Evolutionary conservation across 176 grass and related monocot genomes (phyloP).

Genomic region (Eleusine indica): DNA sequence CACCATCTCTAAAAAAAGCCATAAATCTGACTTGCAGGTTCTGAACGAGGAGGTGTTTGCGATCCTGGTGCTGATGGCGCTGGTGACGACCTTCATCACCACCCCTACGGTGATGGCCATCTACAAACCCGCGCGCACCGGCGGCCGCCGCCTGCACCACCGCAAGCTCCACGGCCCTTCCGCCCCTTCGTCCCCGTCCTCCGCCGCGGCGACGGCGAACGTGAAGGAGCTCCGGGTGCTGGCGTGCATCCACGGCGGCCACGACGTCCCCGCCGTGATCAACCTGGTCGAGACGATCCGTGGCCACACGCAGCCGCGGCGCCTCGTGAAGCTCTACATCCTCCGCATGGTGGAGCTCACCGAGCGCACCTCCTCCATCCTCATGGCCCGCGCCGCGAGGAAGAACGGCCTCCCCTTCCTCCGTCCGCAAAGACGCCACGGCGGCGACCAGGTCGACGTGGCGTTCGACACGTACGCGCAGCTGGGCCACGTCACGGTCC

Average conservation of each 20-base stretch:
- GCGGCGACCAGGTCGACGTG: slow-evolving; percentile 60
- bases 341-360: slow-evolving; percentile 89
- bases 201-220: slow-evolving; percentile 22
- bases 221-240: slow-evolving; percentile 73
- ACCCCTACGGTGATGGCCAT: slow-evolving; percentile 81
- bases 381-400: slow-evolving; percentile 63
- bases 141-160: slow-evolving; percentile 41
- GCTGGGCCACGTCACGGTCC: slow-evolving; percentile 68
- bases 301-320: slow-evolving; percentile 50
- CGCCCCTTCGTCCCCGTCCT: slow-evolving; percentile 52
- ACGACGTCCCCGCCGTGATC: slow-evolving; percentile 69
- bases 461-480: slow-evolving; percentile 82
- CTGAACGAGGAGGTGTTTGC: slow-evolving; percentile 86
- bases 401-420: slow-evolving; percentile 70
- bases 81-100: slow-evolving; percentile 88
- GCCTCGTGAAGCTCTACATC: slow-evolving; percentile 78
- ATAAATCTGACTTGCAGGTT: slow-evolving; percentile 39
- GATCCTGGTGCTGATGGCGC: slow-evolving; percentile 85
- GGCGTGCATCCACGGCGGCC: slow-evolving; percentile 64
- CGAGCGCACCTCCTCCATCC: slow-evolving; percentile 83
- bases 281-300: slow-evolving; percentile 85
- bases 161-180: slow-evolving; percentile 67
- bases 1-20: too few species aligned
- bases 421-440: slow-evolving; percentile 28
- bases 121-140: slow-evolving; percentile 75